Evolutionary conservation across 208 protist species (phyloP), one percentile per base, ranked within the genome.

Genomic region (Strigomonas culicis): DNA sequence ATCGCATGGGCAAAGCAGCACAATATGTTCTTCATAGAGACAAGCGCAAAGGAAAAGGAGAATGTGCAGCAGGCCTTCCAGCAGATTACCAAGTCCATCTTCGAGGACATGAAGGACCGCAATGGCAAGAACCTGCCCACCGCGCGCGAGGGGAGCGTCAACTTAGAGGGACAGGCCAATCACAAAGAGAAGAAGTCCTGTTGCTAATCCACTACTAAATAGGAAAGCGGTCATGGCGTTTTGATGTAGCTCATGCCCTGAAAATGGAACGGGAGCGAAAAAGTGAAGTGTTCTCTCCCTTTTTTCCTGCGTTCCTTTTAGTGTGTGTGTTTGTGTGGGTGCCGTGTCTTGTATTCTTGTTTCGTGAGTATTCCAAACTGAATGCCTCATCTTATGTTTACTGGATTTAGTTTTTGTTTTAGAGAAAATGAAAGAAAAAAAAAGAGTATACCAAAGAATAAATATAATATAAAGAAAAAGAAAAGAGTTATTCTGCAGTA

Each of bases 21-120:
- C 71, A 77, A 81, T 31, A 97, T 98, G 89, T 55, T 75, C 1
- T 97, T 80, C 66, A 85, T 98, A 31, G 92, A 98, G 71, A 92
- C 84, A 8, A 93, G 83, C 47, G 94, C 94, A 7, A 98, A 98
- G 72, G 91, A 95, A 57, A 94, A 86, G 63, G 87, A 94, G 56
- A 94, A 94, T 34, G 89, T 98, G 64, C 80, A 97, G 59, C 73
- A 80, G n/a, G 87, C 94, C 31, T 98, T 98, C 67, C 78, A 96
- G 74, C 71, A 93, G 57, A 95, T 95, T 57, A 92, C 90, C 27
- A 86, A 89, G 69, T 77, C 74, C 31, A 95, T 95, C 58, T 95
- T 95, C 62, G 76, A 86, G 58, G 90, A 93, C 59, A 91, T 93
- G 84, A 95, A 93, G 72, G 86, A 90, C 34, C 81, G 86, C 58